Evolutionary conservation across 1,284 basidiomycete genomes (phyloP), one percentile per base, ranked within the genome.

Genomic region (Pterulicium gracile): DNA sequence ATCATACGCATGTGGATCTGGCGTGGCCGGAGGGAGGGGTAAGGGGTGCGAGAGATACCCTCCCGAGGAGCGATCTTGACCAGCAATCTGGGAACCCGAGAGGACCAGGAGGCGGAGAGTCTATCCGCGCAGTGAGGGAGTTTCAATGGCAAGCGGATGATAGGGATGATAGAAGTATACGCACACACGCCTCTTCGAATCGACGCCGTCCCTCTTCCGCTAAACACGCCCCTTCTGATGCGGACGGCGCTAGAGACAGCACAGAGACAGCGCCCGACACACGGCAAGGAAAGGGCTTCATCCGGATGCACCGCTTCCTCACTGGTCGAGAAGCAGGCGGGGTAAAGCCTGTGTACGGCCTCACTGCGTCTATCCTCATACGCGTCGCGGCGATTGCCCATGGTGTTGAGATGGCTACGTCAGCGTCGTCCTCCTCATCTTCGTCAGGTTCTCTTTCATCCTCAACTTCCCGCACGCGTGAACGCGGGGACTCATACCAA

Each of bases 261-360:
- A n/a, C n/a, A n/a, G n/a, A 10, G 27, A 34, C 27, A 34, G 15
- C 12, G 10, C 10, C 27, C 15, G 15, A 34, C 27, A 15, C 3
- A 52, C 47, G 45, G 32, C 40, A 51, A 12, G 51, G 54, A 0
- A 59, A 62, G 49, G 52, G n/a, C 56, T 78, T 41, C n/a, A 10
- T 41, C 18, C 7, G 39, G 39, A 41, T 41, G 39, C 13, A 41
- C 61, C 68, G 72, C 13, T 91, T 92, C 64, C 66, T 90, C 36
- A 92, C 88, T 0, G 88, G 88, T 0, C 65, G 87, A 34, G 88
- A 92, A 60, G 77, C 73, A 3, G 79, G 80, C 14, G 87, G 87
- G 0, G 76, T 88, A 15, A 89, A 88, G 55, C 89, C 88, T 13
- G 77, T 92, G 1, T 88, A 79, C 52, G 88, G 88, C 2, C 63